Base-by-base conservation (phyloP, 306 rosid species). In the Trichosanthes cucumerina region DNA sequence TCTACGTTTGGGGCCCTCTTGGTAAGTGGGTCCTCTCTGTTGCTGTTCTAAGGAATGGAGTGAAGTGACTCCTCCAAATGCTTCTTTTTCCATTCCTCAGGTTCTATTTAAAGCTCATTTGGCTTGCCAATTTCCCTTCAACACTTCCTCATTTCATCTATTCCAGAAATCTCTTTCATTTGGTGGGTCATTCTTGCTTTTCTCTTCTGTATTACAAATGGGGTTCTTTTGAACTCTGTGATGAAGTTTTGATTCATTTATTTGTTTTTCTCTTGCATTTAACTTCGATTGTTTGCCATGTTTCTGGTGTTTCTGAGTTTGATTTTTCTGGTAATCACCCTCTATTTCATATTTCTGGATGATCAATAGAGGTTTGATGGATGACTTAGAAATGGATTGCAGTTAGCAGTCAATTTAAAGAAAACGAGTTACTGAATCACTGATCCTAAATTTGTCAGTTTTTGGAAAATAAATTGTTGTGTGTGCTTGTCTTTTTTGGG, bases 61-160 rank as follows among this genome's bases (percentile, higher is more conserved):
- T 47, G 77, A 72, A 72, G 77, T 72, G 77, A 72, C 58, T 47
- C 43, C 59, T 72, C n/a, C 19, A 44, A 70, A 70, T 44, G n/a
- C 50, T 3, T 9, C 36, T 28, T 9, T 70, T 70, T 43, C 18
- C 38, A 0, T 12, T 70, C 57, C 21, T 14, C 21, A 23, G 7
- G 9, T 72, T 4, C 77, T 72, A 72, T 72, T 74, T 50, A 54
- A 28, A 75, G 11, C 50, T 75, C 65, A 33, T 59, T 19, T 75
- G 33, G 19, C 49, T 0, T 75, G 19, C 79, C 49, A 10, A 19
- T 14, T 75, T 54, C 28, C 41, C 65, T 46, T 75, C 65, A 53
- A 19, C 31, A 49, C 15, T 75, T 64, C 16, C 49, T 18, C 65
- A 9, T 39, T 53, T 7, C 65, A 21, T 50, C 63, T 75, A 59